These are phyloP conservation scores for Westerdykella aurantiaca DNA, from an alignment of 2,329 filamentous ascomycete species.

Conservation along the genomic window DNA sequence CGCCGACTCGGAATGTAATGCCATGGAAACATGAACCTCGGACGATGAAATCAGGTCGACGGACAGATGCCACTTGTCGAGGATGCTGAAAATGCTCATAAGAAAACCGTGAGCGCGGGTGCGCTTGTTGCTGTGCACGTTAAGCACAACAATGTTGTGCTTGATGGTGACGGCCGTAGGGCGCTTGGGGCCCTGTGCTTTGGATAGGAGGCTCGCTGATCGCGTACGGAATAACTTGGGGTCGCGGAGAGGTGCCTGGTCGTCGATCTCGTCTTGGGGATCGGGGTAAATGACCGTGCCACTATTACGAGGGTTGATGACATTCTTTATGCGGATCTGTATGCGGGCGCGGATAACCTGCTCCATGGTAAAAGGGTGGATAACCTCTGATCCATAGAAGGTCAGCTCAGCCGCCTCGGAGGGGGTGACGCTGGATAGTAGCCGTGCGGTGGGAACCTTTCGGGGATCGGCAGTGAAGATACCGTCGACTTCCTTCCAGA, in stretches of 20 bases:
- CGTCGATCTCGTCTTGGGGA: slow-evolving; percentile 49
- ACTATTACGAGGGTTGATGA: slow-evolving; percentile 74
- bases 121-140: slow-evolving; percentile 95
- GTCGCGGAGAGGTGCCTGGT: slow-evolving; percentile 53
- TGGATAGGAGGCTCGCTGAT: slow-evolving; percentile 40
- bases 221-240: slow-evolving; percentile 48
- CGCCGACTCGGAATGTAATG: slow-evolving; percentile 72
- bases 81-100: slow-evolving; percentile 84
- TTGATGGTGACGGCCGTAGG: slow-evolving; percentile 84
- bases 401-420: slow-evolving; percentile 94
- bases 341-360: slow-evolving; percentile 74
- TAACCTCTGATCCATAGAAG: slow-evolving; percentile 72
- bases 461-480: slow-evolving; percentile 84
- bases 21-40: slow-evolving; percentile 97
- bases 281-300: slow-evolving; percentile 84
- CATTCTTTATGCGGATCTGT: slow-evolving; percentile 85
- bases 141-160: slow-evolving; percentile 92
- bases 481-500: slow-evolving; percentile 98
- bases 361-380: slow-evolving; percentile 98
- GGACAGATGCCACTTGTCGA: slow-evolving; percentile 79
- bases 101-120: slow-evolving; percentile 96
- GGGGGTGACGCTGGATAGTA: slow-evolving; percentile 85
- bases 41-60: slow-evolving; percentile 95
- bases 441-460: slow-evolving; percentile 84
- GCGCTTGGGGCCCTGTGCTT: slow-evolving; percentile 44